Conservation (phyloP, 495 filamentous ascomycete species). For the Hyaloscypha variabilis region DNA sequence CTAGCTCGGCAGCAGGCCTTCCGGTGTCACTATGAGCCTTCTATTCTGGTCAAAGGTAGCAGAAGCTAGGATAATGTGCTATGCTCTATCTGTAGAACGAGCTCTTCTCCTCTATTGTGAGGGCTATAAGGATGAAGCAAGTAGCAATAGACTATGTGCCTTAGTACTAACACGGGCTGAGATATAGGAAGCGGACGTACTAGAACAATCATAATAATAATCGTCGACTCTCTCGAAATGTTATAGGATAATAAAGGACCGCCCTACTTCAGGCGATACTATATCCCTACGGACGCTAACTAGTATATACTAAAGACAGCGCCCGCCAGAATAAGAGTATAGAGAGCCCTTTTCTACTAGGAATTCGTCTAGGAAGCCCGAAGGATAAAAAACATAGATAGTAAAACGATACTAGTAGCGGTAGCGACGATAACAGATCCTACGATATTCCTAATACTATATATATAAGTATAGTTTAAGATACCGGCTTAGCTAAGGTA, state of each 20-base stretch:
- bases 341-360: constrained; percentile 72
- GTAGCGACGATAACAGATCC: constrained; percentile 74
- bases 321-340: constrained; percentile 66
- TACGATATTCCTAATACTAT: constrained; percentile 57
- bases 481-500: constrained; percentile 86
- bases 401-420: constrained; percentile 64
- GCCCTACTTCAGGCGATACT: constrained; percentile 12
- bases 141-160: too few relatives aligned
- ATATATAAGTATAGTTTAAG: constrained; percentile 69
- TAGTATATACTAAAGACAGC: constrained; percentile 90
- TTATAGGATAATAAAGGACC: constrained; percentile 36
- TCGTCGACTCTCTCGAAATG: constrained; percentile 51
- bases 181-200: too few relatives aligned
- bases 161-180: not conserved
- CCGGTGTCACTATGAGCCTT: constrained; percentile 74
- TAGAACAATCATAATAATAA: constrained; percentile 66
- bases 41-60: constrained; percentile 76
- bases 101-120: constrained; percentile 40
- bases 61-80: constrained; percentile 75
- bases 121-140: constrained; percentile 55
- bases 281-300: constrained; percentile 67
- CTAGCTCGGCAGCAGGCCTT: constrained; percentile 73
- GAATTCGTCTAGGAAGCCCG: constrained; percentile 75
- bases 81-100: constrained; percentile 65
- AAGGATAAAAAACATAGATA: constrained; percentile 78